Evolutionary conservation across 148 eudicot genomes (phyloP).

Genomic region (Pharnaceum exiguum): DNA sequence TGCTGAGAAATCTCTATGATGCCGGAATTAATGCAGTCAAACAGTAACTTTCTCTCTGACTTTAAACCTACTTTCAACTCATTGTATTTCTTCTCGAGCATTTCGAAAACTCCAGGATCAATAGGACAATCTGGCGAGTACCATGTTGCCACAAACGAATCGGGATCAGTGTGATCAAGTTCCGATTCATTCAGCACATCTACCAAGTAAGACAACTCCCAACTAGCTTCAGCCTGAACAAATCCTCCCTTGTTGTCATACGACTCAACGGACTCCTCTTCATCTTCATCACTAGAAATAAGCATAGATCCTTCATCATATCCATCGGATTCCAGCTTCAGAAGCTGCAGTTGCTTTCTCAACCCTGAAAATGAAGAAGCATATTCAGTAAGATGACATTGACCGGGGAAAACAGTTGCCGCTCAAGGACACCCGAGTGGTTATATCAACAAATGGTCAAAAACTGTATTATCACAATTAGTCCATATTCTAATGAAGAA

Average conservation of each 20-base stretch:
- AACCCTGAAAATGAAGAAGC: slow-evolving; percentile 36
- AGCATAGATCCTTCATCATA: slow-evolving; percentile 29
- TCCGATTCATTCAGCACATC: slow-evolving; percentile 49
- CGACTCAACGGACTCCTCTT: slow-evolving; percentile 3
- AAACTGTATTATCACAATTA: not conserved
- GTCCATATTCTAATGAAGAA: too few species aligned
- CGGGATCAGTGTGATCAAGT: slow-evolving; percentile 29
- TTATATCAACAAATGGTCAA: not conserved
- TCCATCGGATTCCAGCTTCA: slow-evolving; percentile 61
- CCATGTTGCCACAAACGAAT: slow-evolving; percentile 40
- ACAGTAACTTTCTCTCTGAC: slow-evolving; percentile 60
- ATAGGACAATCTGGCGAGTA: slow-evolving; percentile 44
- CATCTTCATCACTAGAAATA: slow-evolving; percentile 48
- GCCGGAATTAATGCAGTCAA: slow-evolving; percentile 55
- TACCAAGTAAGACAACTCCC: slow-evolving; percentile 56
- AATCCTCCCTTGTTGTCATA: slow-evolving; percentile 15
- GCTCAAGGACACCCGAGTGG: not conserved
- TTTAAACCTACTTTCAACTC: slow-evolving; percentile 25
- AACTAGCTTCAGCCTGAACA: slow-evolving; percentile 26
- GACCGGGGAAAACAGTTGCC: not conserved
- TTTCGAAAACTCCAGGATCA: slow-evolving; percentile 46
- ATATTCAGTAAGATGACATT: not conserved
- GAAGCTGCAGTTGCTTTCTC: slow-evolving; percentile 81
- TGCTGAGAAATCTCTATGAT: slow-evolving; percentile 36
- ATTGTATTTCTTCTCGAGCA: slow-evolving; percentile 62